Base-by-base conservation (phyloP, 768 basidiomycete species). In the Phlebiopsis flavidoalba region DNA sequence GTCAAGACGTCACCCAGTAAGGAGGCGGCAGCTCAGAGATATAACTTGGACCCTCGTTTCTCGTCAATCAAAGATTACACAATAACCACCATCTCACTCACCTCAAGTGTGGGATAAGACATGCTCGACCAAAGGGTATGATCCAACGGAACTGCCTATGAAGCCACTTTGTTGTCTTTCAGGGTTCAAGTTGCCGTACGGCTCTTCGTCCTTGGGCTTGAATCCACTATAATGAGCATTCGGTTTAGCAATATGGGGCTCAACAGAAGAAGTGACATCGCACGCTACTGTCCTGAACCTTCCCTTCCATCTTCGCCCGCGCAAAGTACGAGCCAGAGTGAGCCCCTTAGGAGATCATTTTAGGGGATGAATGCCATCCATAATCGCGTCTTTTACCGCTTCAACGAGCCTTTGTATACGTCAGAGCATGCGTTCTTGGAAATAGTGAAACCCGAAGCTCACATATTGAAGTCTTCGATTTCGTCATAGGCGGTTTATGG, bases 301-400 rank as follows among this genome's bases (percentile, higher is more conserved):
- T 78, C 21, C 88, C 88, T 14, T 91, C 88, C n/a, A 79, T 75
- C 73, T 88, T 93, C 0, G 87, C 83, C 60, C 91, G 84, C n/a
- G 90, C 92, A 73, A 95, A 95, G 73, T 96, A 96, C 50, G 90
- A 92, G 0, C 94, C 94, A 5, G 89, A 91, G 1, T n/a, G 90
- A 93, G 11, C 94, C 94, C 68, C 93, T 94, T 5, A n/a, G n/a
- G 83, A 74, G 53, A 95, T 95, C 84, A 95, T 90, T 72, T 93
- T 92, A 10, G 93, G n/a, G n/a, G 93, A 66, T 95, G 92, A 47
- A 92, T 81, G 12, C 91, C 92, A 22, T 86, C 88, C 6, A 75
- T 61, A 64, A 95, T 89, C 14, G 91, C 89, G 60, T 73, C 78
- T 67, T 81, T 83, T 15, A 91, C 85, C 33, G 84, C 83, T 67